Conservation (phyloP, 2,329 filamentous ascomycete genomes). For the Monosporascus sp. region DNA sequence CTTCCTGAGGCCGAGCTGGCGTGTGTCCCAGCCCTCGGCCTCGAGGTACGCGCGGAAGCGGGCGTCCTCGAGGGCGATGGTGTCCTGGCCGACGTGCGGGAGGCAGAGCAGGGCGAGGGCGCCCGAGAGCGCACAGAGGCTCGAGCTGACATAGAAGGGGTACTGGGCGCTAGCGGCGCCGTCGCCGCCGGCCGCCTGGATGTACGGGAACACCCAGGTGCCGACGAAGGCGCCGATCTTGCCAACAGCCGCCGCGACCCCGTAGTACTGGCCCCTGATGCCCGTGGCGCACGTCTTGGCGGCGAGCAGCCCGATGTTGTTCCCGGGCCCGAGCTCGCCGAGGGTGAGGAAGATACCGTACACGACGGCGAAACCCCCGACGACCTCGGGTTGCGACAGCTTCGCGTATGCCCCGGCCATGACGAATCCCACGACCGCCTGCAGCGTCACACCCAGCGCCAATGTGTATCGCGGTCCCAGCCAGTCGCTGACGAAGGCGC, state of each 20-base stretch:
- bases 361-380: constrained; percentile 72
- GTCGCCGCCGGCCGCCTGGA: constrained; percentile 55
- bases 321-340: constrained; percentile 78
- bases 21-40: constrained; percentile 69
- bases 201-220: constrained; percentile 74
- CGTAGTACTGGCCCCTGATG: constrained; percentile 71
- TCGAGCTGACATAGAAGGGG: constrained; percentile 81
- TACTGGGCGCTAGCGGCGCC: constrained; percentile 65
- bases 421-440: constrained; percentile 78
- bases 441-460: constrained; percentile 61
- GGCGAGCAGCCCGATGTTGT: constrained; percentile 85
- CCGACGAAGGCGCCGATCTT: constrained; percentile 83
- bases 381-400: constrained; percentile 60
- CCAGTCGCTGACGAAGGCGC: constrained; percentile 71
- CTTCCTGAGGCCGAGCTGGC: constrained; percentile 41
- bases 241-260: constrained; percentile 65
- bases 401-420: constrained; percentile 75
- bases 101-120: constrained; percentile 59
- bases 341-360: constrained; percentile 74
- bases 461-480: constrained; percentile 74
- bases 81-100: constrained; percentile 78
- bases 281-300: constrained; percentile 85
- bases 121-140: constrained; percentile 71
- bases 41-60: constrained; percentile 71
- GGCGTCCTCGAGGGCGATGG: constrained; percentile 71